phyloP scores from a whole-genome alignment of 768 basidiomycete genomes.

The Pleurotus ostreatus region DNA sequence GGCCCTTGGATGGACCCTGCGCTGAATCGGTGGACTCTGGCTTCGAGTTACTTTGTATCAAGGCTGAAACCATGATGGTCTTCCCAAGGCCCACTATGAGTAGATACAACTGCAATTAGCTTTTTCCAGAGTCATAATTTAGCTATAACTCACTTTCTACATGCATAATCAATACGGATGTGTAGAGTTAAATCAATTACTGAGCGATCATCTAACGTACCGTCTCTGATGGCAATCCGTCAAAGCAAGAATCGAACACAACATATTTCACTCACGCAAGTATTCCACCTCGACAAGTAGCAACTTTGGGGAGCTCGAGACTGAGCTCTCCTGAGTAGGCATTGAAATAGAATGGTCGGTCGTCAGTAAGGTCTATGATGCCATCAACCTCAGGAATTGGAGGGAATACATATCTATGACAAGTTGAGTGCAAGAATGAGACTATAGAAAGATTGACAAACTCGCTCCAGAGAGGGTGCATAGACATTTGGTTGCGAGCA shows the following conservation, averaged over 20 bases:
- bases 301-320: constrained; percentile 77
- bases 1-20: constrained; percentile 31
- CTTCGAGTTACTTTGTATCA: constrained; percentile 75
- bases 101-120: no score
- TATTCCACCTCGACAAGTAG: constrained; percentile 83
- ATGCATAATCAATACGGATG: background rate
- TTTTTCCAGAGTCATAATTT: no score
- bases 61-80: constrained; percentile 88
- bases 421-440: constrained; percentile 11
- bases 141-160: constrained; percentile 44
- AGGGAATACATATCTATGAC: constrained; percentile 68
- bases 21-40: constrained; percentile 33
- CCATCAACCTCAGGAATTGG: constrained; percentile 45
- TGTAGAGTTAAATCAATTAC: background rate
- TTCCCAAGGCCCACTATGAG: constrained; percentile 90
- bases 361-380: constrained; percentile 80
- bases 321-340: constrained; percentile 89
- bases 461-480: constrained; percentile 97
- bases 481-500: constrained; percentile 63
- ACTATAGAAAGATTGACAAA: constrained; percentile 31
- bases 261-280: constrained; percentile 60
- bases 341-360: constrained; percentile 83
- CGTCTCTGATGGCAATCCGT: constrained; percentile 28
- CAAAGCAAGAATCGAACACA: background rate
- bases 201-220: constrained; percentile 22